These are phyloP conservation scores for Rugosomyces carneus DNA, from an alignment of 1,284 basidiomycete species.

Conservation along the genomic window DNA sequence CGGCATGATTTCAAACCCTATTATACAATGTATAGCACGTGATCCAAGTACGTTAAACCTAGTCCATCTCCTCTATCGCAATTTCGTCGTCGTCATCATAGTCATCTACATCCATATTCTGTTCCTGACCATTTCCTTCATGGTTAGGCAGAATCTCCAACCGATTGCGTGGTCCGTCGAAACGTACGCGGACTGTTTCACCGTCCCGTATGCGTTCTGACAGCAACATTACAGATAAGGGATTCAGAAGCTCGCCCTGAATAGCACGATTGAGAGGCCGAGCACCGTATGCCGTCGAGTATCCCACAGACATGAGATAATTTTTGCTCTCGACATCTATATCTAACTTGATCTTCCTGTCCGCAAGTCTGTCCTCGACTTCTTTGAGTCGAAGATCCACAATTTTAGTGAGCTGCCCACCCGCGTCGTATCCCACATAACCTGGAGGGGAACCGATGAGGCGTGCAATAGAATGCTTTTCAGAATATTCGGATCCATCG, in stretches of 20 bases:
- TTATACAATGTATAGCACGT: constrained; percentile 5
- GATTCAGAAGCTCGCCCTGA: constrained; percentile 90
- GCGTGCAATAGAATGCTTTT: constrained; percentile 88
- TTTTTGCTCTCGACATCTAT: constrained; percentile 76
- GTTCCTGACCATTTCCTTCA: constrained; percentile 40
- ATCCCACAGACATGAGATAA: constrained; percentile 82
- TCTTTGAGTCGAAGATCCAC: constrained; percentile 77
- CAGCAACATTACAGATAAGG: constrained; percentile 83
- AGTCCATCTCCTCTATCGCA: constrained; percentile 79
- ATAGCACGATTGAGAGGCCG: constrained; percentile 90
- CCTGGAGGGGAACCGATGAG: constrained; percentile 81
- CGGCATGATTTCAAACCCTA: background rate
- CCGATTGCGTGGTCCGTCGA: constrained; percentile 82
- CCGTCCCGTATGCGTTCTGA: constrained; percentile 81
- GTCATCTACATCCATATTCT: constrained; percentile 59
- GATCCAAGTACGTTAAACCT: background rate
- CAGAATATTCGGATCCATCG: constrained; percentile 90
- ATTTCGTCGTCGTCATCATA: constrained; percentile 46
- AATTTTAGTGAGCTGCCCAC: constrained; percentile 88
- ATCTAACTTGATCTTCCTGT: constrained; percentile 75
- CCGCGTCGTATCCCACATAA: constrained; percentile 90
- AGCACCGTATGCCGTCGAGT: constrained; percentile 83
- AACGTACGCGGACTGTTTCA: constrained; percentile 71
- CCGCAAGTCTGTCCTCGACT: constrained; percentile 65
- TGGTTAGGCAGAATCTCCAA: constrained; percentile 86